phyloP scores from a whole-genome alignment of 1,284 basidiomycete genomes.

The Puccinia polysora region DNA sequence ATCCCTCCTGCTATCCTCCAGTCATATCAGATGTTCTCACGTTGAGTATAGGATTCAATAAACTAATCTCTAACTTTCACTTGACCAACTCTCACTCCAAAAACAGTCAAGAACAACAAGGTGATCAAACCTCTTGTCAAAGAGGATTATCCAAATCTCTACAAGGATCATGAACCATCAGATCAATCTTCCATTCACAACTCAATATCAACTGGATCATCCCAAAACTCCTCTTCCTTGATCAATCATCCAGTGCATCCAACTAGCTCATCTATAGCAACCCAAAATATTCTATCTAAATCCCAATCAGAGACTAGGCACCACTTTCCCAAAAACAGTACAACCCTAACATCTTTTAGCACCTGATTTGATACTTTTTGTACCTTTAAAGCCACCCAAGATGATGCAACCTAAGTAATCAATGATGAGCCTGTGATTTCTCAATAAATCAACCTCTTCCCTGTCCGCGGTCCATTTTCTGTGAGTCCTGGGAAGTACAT shows the following conservation, averaged over 20 bases:
- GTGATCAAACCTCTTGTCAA: neutral
- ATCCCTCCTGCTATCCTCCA: slow-evolving; percentile 18
- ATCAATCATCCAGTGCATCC: neutral
- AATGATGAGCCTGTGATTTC: neutral
- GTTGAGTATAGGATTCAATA: slow-evolving; percentile 3
- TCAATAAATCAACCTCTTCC: too few relatives aligned
- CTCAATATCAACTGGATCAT: neutral
- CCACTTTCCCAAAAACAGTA: slow-evolving; percentile 5
- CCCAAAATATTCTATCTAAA: neutral
- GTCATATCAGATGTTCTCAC: slow-evolving; percentile 2
- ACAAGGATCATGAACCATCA: slow-evolving; percentile 32
- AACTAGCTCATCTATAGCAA: neutral
- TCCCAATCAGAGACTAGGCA: neutral
- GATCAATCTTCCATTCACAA: neutral
- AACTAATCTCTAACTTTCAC: neutral
- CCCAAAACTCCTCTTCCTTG: slow-evolving; percentile 5
- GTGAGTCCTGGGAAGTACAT: too few relatives aligned
- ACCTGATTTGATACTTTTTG: slow-evolving; percentile 25
- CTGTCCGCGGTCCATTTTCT: too few relatives aligned
- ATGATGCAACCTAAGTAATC: neutral
- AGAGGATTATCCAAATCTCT: slow-evolving; percentile 17
- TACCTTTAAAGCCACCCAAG: slow-evolving; percentile 10
- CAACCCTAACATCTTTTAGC: slow-evolving; percentile 14
- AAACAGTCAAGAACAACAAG: too few relatives aligned
- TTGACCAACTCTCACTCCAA: neutral